Percentiles rank a stretch among this genome's conserved stretches.
Evolutionary conservation across 2,329 filamentous ascomycete genomes (phyloP).

Genomic region (Alternaria postmessia): DNA sequence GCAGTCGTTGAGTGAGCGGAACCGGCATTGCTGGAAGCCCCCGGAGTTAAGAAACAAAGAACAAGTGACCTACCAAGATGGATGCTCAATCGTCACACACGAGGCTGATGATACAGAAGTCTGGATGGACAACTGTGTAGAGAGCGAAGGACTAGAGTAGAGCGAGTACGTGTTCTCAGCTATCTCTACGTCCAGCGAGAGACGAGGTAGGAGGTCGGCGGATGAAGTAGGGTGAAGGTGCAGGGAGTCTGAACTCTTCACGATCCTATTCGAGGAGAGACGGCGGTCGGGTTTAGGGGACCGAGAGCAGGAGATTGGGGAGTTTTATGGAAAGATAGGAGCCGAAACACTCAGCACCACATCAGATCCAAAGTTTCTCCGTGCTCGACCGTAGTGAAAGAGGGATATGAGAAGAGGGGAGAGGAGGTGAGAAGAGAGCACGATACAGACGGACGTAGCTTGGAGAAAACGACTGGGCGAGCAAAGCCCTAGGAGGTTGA

Average conservation of each 20-base stretch:
- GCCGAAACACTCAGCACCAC: constrained; percentile 47
- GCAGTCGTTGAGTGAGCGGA: not conserved
- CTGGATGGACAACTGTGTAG: constrained; percentile 44
- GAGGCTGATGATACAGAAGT: constrained; percentile 38
- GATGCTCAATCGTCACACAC: constrained; percentile 30
- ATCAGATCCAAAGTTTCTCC: constrained; percentile 50
- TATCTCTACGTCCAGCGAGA: constrained; percentile 45
- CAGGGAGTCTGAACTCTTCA: constrained; percentile 44
- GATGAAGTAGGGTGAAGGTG: constrained; percentile 37
- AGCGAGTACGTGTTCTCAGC: constrained; percentile 34
- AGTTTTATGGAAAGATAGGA: constrained; percentile 47
- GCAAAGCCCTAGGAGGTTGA: constrained; percentile 39
- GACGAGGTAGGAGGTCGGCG: constrained; percentile 26
- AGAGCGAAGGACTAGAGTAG: constrained; percentile 51
- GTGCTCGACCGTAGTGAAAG: constrained; percentile 49
- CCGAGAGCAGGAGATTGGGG: constrained; percentile 49
- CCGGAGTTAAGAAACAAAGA: constrained; percentile 19
- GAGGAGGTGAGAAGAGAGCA: constrained; percentile 40
- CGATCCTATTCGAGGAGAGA: constrained; percentile 46
- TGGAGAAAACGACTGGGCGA: constrained; percentile 48
- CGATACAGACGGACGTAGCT: constrained; percentile 46
- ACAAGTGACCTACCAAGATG: constrained; percentile 37
- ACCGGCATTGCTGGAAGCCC: constrained; percentile 1
- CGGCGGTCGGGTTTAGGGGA: constrained; percentile 45
- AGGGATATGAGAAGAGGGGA: constrained; percentile 38